These are phyloP conservation scores for Porodaedalea pini DNA, from an alignment of 1,284 basidiomycete species.

Conservation along the genomic window DNA sequence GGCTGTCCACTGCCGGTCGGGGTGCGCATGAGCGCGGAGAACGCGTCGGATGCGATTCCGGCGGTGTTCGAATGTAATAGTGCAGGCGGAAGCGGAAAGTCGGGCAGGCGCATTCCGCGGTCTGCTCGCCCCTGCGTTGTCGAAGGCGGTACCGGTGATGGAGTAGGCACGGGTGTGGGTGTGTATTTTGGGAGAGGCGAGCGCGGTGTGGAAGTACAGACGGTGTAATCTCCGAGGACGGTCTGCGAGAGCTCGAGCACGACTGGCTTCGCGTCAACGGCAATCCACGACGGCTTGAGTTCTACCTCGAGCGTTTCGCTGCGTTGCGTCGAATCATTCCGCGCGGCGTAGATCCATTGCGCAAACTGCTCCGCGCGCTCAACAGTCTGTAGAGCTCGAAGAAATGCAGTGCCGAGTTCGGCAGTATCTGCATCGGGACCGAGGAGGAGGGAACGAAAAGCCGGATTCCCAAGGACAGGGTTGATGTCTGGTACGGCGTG, in stretches of 20 bases:
- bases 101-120: slow-evolving; percentile 14
- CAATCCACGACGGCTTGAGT: slow-evolving; percentile 19
- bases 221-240: slow-evolving; percentile 18
- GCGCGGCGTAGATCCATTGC: slow-evolving; percentile 15
- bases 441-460: slow-evolving; percentile 22
- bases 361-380: slow-evolving; percentile 12
- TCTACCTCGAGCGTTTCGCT: slow-evolving; percentile 17
- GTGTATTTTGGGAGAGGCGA: slow-evolving; percentile 8
- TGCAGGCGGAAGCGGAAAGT: slow-evolving; percentile 11
- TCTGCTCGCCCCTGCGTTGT: slow-evolving; percentile 6
- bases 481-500: slow-evolving; percentile 16
- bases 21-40: slow-evolving; percentile 2
- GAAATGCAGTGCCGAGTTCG: slow-evolving; percentile 7
- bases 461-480: slow-evolving; percentile 23
- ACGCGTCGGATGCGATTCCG: not conserved
- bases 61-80: slow-evolving; percentile 2
- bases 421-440: slow-evolving; percentile 19
- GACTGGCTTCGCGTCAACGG: slow-evolving; percentile 7
- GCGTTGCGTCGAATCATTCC: not conserved
- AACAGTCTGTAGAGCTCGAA: slow-evolving; percentile 16
- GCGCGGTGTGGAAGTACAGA: slow-evolving; percentile 23
- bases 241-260: slow-evolving; percentile 21
- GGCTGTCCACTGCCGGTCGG: not conserved
- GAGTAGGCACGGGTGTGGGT: not conserved
- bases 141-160: not conserved